These are phyloP conservation scores for Chondrostereum purpureum DNA, from an alignment of 1,284 basidiomycete genomes.

Conservation along the genomic window DNA sequence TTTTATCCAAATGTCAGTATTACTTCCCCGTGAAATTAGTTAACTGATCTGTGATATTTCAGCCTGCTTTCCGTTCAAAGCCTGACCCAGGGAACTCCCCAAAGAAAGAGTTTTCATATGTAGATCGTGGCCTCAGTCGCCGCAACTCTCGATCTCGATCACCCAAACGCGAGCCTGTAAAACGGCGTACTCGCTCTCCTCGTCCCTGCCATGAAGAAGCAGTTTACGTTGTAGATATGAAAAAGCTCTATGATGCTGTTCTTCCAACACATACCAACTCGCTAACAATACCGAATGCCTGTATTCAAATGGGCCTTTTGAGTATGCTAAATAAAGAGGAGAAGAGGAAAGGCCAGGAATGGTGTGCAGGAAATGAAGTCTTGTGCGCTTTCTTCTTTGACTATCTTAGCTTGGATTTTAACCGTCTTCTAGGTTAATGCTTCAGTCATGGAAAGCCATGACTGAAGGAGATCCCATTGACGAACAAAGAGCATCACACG, in stretches of 20 bases:
- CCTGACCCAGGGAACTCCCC: too few species aligned
- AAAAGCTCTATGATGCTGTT: neutral
- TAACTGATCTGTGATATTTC: too few species aligned
- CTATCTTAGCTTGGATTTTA: neutral
- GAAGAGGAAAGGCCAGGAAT: too few species aligned
- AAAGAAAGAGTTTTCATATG: too few species aligned
- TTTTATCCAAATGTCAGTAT: neutral
- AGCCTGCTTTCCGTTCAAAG: too few species aligned
- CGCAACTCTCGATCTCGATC: neutral
- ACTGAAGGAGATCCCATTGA: neutral
- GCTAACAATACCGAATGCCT: neutral
- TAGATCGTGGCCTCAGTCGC: neutral
- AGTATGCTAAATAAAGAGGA: too few species aligned
- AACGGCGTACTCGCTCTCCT: neutral
- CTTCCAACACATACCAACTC: too few species aligned
- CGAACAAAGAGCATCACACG: too few species aligned
- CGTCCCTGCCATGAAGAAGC: neutral
- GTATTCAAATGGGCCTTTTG: too few species aligned
- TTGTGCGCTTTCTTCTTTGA: neutral
- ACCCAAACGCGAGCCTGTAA: neutral
- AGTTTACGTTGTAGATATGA: neutral
- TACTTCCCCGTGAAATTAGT: too few species aligned
- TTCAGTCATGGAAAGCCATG: neutral
- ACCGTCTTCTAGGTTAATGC: neutral
- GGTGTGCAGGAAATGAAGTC: neutral